Conservation (phyloP, 768 basidiomycete genomes). For the Cyathus striatus region DNA sequence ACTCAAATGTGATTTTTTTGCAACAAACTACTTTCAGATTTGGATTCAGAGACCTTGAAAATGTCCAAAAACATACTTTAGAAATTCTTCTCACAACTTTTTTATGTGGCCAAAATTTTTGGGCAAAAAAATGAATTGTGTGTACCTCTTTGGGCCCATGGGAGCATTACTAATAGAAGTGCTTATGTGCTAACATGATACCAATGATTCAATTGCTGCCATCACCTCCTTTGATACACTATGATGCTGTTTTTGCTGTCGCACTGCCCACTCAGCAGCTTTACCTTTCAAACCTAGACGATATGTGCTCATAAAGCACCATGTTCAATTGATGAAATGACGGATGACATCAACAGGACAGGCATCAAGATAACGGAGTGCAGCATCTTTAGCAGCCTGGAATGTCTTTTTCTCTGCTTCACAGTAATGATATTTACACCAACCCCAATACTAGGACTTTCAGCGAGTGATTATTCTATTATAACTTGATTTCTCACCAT, state of each 20-base stretch:
- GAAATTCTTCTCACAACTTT: slow-evolving; percentile 17
- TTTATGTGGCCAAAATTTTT: slow-evolving; percentile 19
- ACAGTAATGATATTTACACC: slow-evolving; percentile 28
- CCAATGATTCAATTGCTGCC: slow-evolving; percentile 25
- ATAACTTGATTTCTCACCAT: slow-evolving; percentile 11
- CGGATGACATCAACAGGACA: slow-evolving; percentile 28
- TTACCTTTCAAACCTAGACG: slow-evolving; percentile 24
- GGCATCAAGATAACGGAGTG: slow-evolving; percentile 18
- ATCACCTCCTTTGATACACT: slow-evolving; percentile 18
- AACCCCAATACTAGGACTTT: slow-evolving; percentile 25
- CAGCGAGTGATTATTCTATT: background rate
- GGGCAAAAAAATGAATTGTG: too few relatives aligned
- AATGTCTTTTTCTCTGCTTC: slow-evolving; percentile 22
- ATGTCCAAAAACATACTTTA: slow-evolving; percentile 12
- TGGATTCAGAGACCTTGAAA: slow-evolving; percentile 11
- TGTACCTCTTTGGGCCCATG: slow-evolving; percentile 6
- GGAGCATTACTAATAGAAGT: background rate
- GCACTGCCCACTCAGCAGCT: slow-evolving; percentile 32
- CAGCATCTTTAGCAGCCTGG: slow-evolving; percentile 18
- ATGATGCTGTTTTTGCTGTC: slow-evolving; percentile 26
- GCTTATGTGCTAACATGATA: slow-evolving; percentile 10
- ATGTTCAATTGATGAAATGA: slow-evolving; percentile 27
- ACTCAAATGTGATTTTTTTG: slow-evolving; percentile 8
- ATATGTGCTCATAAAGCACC: slow-evolving; percentile 29
- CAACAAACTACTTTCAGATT: slow-evolving; percentile 14